phyloP scores from a whole-genome alignment of 768 basidiomycete species.

The Amanita polypyramis region DNA sequence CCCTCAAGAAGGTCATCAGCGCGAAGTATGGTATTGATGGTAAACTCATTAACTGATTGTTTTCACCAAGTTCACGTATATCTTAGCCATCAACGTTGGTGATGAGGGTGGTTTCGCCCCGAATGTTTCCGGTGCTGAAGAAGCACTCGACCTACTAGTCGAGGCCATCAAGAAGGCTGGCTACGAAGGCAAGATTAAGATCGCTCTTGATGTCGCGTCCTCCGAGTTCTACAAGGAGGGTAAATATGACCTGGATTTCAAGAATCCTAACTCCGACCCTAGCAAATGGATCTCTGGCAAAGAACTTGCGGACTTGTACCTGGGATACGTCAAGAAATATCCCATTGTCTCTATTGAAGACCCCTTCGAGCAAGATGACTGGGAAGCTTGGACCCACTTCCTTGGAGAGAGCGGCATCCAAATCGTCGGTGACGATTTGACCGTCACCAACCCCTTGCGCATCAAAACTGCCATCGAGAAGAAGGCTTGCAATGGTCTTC shows the following conservation, averaged over 20 bases:
- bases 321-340: slow-evolving; percentile 82
- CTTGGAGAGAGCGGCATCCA: slow-evolving; percentile 72
- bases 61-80: slow-evolving; percentile 8
- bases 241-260: slow-evolving; percentile 98
- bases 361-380: slow-evolving; percentile 99
- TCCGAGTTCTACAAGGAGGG: slow-evolving; percentile 99
- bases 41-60: slow-evolving; percentile 19
- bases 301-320: slow-evolving; percentile 90
- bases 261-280: slow-evolving; percentile 98
- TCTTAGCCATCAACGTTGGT: slow-evolving; percentile 91
- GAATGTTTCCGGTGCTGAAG: slow-evolving; percentile 94
- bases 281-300: slow-evolving; percentile 91
- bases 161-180: slow-evolving; percentile 98
- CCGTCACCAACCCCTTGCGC: slow-evolving; percentile 92
- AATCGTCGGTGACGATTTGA: slow-evolving; percentile 94
- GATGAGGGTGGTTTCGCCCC: slow-evolving; percentile 99
- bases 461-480: slow-evolving; percentile 99
- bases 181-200: slow-evolving; percentile 97
- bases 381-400: slow-evolving; percentile 96
- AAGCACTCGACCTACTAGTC: slow-evolving; percentile 89
- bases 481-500: slow-evolving; percentile 98
- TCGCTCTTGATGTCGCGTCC: slow-evolving; percentile 95
- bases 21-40: slow-evolving; percentile 99
- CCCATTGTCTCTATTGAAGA: slow-evolving; percentile 95
- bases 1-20: slow-evolving; percentile 97